Conservation (phyloP, 768 basidiomycete species). For the Trametopsis cervina region DNA sequence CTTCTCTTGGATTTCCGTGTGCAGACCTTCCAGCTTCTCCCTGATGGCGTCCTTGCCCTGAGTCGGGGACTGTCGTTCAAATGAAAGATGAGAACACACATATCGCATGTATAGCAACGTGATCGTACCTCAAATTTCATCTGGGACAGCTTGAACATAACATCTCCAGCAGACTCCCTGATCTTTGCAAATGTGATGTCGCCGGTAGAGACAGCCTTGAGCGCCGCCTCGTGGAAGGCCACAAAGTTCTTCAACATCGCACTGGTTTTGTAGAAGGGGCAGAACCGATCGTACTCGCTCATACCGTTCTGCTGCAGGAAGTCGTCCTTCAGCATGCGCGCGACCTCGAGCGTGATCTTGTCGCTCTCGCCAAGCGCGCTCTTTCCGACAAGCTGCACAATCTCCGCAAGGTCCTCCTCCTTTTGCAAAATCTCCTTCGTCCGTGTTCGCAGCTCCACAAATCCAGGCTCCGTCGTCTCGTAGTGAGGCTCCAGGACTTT, state of each 20-base stretch:
- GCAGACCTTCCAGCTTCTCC: constrained; percentile 72
- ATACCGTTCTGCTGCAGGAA: constrained; percentile 98
- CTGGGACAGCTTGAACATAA: constrained; percentile 97
- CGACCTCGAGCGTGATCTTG: constrained; percentile 97
- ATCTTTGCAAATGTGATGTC: constrained; percentile 83
- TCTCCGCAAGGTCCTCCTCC: constrained; percentile 97
- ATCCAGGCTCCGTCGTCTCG: constrained; percentile 87
- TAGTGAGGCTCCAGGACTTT: constrained; percentile 92
- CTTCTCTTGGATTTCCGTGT: constrained; percentile 86
- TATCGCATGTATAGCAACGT: too few relatives aligned
- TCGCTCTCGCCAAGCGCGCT: constrained; percentile 94
- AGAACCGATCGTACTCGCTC: constrained; percentile 95
- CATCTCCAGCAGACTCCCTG: constrained; percentile 77
- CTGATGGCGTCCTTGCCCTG: constrained; percentile 82
- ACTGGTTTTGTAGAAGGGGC: constrained; percentile 98
- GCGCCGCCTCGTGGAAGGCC: constrained; percentile 86
- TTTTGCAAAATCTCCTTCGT: constrained; percentile 98
- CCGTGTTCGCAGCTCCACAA: constrained; percentile 84
- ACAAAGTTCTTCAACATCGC: constrained; percentile 95
- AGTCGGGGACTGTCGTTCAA: constrained; percentile 75
- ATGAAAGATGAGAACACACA: constrained; percentile 1
- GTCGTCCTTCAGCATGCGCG: constrained; percentile 95
- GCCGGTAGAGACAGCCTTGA: constrained; percentile 76
- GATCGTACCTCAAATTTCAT: constrained; percentile 98
- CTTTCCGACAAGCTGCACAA: constrained; percentile 99